Conservation (phyloP, 352 stramenopile species). For the Plasmopara viticola region DNA sequence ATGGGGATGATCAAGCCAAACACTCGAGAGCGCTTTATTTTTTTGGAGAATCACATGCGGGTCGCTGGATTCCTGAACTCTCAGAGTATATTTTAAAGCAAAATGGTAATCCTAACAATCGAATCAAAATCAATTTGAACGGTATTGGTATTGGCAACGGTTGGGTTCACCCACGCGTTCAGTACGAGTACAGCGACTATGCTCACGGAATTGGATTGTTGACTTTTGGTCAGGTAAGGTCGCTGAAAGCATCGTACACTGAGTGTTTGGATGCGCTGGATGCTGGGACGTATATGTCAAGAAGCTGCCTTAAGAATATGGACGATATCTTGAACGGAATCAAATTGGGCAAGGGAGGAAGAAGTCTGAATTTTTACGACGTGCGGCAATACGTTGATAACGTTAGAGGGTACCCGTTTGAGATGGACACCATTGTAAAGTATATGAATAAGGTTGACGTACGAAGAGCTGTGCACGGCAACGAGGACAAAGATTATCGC, state of each 20-base stretch:
- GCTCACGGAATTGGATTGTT: constrained; percentile 91
- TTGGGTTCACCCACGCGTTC: constrained; percentile 93
- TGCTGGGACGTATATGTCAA: constrained; percentile 59
- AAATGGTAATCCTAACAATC: constrained; percentile 45
- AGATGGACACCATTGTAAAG: constrained; percentile 73
- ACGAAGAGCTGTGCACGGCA: constrained; percentile 87
- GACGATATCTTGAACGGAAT: constrained; percentile 82
- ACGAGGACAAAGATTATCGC: constrained; percentile 61
- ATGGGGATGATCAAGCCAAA: constrained; percentile 29
- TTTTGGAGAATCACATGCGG: constrained; percentile 95
- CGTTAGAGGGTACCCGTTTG: constrained; percentile 78
- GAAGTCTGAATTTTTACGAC: constrained; percentile 92
- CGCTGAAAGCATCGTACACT: constrained; percentile 48
- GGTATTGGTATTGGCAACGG: constrained; percentile 96
- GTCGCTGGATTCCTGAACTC: constrained; percentile 96
- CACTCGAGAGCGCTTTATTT: constrained; percentile 87
- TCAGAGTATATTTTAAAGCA: constrained; percentile 88
- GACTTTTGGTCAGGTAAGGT: constrained; percentile 64
- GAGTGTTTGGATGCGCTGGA: constrained; percentile 75
- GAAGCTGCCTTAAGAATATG: constrained; percentile 88
- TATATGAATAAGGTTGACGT: constrained; percentile 89
- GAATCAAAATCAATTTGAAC: constrained; percentile 51
- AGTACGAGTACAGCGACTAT: constrained; percentile 95
- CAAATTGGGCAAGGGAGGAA: constrained; percentile 28
- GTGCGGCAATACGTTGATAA: constrained; percentile 68